Conservation (phyloP, 108 stramenopile genomes). For the Nannochloropsis salina region DNA sequence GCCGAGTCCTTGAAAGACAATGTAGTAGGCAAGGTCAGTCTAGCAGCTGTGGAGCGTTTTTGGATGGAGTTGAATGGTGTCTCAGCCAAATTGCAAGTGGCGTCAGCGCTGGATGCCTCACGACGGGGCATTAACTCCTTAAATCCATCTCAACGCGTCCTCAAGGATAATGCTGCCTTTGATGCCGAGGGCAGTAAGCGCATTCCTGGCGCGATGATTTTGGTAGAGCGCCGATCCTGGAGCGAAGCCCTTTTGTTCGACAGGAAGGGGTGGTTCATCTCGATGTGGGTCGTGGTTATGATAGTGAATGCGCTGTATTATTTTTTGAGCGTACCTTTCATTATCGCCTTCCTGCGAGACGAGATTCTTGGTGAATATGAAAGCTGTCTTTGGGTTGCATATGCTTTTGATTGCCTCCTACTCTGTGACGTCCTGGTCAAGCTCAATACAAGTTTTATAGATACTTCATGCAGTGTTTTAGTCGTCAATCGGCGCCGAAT, state of each 20-base stretch:
- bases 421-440: not conserved
- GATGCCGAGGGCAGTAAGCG: not conserved
- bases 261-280: not conserved
- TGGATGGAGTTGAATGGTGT: not conserved
- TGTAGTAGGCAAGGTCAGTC: not conserved
- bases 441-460: not conserved
- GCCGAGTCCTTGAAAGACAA: conserved; percentile 11
- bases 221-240: not conserved
- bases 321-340: not conserved
- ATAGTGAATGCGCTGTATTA: not conserved
- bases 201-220: not conserved
- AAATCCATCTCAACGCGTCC: not conserved
- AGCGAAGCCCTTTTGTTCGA: not conserved
- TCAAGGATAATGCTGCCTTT: not conserved
- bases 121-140: not conserved
- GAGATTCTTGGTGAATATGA: not conserved
- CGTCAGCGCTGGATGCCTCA: not conserved
- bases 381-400: not conserved
- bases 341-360: not conserved
- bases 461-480: not conserved
- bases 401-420: not conserved
- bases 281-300: not conserved
- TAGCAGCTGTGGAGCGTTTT: not conserved
- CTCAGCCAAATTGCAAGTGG: not conserved
- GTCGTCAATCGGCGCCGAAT: not conserved